Base-by-base conservation (phyloP, 2,329 filamentous ascomycete species). In the Cordyceps cateniannulata region DNA sequence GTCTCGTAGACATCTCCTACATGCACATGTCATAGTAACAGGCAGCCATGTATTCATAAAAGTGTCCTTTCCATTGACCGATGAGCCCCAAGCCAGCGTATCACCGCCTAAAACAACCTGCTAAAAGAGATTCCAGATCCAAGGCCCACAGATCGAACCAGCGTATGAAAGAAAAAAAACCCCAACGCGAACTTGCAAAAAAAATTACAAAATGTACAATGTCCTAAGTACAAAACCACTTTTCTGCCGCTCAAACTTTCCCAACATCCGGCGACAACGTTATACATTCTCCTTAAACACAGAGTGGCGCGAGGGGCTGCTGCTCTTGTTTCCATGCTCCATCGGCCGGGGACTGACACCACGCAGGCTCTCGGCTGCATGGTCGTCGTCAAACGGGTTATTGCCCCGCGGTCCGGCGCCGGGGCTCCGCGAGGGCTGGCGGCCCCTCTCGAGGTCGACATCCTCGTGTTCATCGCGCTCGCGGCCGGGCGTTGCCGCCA, bases 281-380 rank as follows among this genome's bases (percentile, higher is more conserved):
- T 72, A 89, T 69, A 91, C 81, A 64, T 88, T 81, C 76, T 91
- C 88, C 62, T 81, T 79, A 68, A 91, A 91, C 65, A 89, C 80
- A 63, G 86, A 90, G 70, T 76, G 9, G 72, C 73, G 61, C 74
- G 73, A 16, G 69, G 74, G 56, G 71, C 75, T 22, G 69, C 67
- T 47, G 32, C 64, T 63, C 65, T 66, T 67, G 12, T 65, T 66
- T 42, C 74, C 71, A 32, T 79, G 80, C 54, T 85, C 79, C 66
- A 89, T 83, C n/a, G 90, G 90, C 65, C 90, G 74, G 3, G 91
- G 90, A 72, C 89, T 93, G 32, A 93, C 85, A 27, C 88, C 89
- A 60, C 89, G 76, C 73, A 91, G 67, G 70, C 85, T 87, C 64
- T 81, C 77, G 70, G 85, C 32, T 2, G 9, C 84, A 32, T 84